phyloP scores from a whole-genome alignment of 2,329 filamentous ascomycete species.

The Talaromyces sp. region DNA sequence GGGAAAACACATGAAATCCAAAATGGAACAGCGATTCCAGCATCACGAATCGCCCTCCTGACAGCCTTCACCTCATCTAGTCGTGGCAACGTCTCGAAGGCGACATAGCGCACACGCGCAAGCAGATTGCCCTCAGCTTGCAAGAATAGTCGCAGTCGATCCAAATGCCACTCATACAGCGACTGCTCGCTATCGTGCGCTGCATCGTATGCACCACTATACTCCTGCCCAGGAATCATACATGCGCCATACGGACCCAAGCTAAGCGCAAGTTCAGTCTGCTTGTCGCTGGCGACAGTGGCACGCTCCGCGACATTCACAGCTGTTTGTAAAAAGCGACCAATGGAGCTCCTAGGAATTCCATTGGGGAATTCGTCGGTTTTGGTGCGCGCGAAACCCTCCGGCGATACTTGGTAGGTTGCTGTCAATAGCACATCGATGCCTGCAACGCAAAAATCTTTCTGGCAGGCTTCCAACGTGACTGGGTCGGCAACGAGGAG shows the following conservation, averaged over 20 bases:
- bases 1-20: slow-evolving; percentile 64
- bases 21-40: slow-evolving; percentile 32
- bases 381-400: slow-evolving; percentile 52
- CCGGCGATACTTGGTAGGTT: slow-evolving; percentile 59
- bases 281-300: slow-evolving; percentile 15
- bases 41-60: slow-evolving; percentile 23
- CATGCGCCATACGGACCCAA: slow-evolving; percentile 63
- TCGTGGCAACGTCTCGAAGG: slow-evolving; percentile 63
- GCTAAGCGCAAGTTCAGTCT: slow-evolving; percentile 52
- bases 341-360: slow-evolving; percentile 36
- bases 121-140: slow-evolving; percentile 31
- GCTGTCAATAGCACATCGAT: slow-evolving; percentile 61
- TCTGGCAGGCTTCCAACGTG: slow-evolving; percentile 52
- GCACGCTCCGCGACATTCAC: slow-evolving; percentile 32
- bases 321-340: slow-evolving; percentile 36
- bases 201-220: slow-evolving; percentile 55
- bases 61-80: slow-evolving; percentile 54
- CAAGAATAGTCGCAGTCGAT: slow-evolving; percentile 50
- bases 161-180: slow-evolving; percentile 53
- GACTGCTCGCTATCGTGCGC: slow-evolving; percentile 40
- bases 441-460: slow-evolving; percentile 51
- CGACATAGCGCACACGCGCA: slow-evolving; percentile 49
- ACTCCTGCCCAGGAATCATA: slow-evolving; percentile 62
- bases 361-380: slow-evolving; percentile 40
- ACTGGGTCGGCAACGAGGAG: slow-evolving; percentile 52